These are phyloP conservation scores for Aspergillus brunneoviolaceus DNA, from an alignment of 2,329 filamentous ascomycete species.

Conservation along the genomic window DNA sequence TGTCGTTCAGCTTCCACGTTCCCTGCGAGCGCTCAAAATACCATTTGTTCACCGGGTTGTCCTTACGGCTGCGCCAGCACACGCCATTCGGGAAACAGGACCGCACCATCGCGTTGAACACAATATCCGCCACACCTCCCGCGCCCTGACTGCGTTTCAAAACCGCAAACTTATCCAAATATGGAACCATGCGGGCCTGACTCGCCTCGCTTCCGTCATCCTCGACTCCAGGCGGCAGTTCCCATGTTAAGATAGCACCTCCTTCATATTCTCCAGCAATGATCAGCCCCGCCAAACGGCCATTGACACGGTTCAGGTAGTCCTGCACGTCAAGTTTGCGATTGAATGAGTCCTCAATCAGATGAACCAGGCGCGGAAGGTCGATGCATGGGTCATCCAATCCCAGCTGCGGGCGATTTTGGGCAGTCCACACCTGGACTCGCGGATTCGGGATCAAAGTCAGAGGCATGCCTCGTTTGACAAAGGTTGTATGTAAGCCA, in stretches of 20 bases:
- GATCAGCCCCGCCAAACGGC: conserved; percentile 84
- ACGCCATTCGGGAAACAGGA: conserved; percentile 85
- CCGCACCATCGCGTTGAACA: conserved; percentile 93
- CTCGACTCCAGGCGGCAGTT: conserved; percentile 64
- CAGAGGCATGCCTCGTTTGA: conserved; percentile 88
- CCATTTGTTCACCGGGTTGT: conserved; percentile 98
- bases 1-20: conserved; percentile 76
- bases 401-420: conserved; percentile 61
- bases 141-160: conserved; percentile 83
- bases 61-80: conserved; percentile 84
- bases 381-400: conserved; percentile 81
- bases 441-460: conserved; percentile 75
- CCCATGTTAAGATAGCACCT: conserved; percentile 92
- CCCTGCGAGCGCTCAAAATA: conserved; percentile 91
- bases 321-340: conserved; percentile 78
- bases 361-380: conserved; percentile 73
- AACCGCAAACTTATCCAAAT: conserved; percentile 96
- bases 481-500: conserved; percentile 68
- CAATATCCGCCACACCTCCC: conserved; percentile 88
- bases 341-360: conserved; percentile 93
- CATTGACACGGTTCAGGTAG: conserved; percentile 77
- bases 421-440: conserved; percentile 65
- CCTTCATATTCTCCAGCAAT: conserved; percentile 97
- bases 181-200: conserved; percentile 72
- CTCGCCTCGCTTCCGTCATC: conserved; percentile 56